A percentile compares a stretch with the other conserved stretches of the same genome.
These are phyloP conservation scores for Chionographis japonica DNA, from an alignment of 106 monocot species.

Conservation along the genomic window DNA sequence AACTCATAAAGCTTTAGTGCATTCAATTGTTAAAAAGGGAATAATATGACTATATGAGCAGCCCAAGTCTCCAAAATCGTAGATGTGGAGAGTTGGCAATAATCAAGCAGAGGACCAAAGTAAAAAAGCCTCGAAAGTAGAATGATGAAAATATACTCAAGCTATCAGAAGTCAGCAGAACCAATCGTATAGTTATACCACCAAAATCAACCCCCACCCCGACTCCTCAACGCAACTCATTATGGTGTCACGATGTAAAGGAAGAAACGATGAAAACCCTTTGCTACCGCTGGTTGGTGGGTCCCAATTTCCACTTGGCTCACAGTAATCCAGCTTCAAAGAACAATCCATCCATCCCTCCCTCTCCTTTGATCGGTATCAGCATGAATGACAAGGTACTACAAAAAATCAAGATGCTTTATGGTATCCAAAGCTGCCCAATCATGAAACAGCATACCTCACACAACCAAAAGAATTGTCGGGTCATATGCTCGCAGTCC, in stretches of 20 bases:
- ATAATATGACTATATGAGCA: neutral
- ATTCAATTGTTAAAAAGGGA: neutral
- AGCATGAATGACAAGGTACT: constrained; percentile 17
- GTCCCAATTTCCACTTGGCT: constrained; percentile 7
- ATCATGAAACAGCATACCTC: constrained; percentile 48
- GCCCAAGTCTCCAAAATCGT: neutral
- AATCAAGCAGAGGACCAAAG: too few species aligned
- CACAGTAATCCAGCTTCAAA: constrained; percentile 22
- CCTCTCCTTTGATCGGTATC: constrained; percentile 13
- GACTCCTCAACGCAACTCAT: constrained; percentile 7
- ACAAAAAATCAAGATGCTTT: constrained; percentile 9
- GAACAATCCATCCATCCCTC: constrained; percentile 13
- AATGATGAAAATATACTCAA: too few species aligned
- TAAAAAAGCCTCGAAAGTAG: too few species aligned
- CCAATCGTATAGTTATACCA: constrained; percentile 1
- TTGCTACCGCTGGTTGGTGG: constrained; percentile 7
- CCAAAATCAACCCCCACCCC: constrained; percentile 7
- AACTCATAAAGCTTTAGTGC: neutral
- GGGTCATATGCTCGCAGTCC: constrained; percentile 19
- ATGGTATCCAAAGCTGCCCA: constrained; percentile 21
- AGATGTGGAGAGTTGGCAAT: too few species aligned
- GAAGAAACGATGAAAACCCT: neutral
- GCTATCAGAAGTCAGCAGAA: too few species aligned
- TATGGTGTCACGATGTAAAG: neutral
- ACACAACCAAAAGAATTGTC: constrained; percentile 10